Percentiles rank a stretch among this genome's conserved stretches.
These are phyloP conservation scores for Leccinum arenicola DNA, from an alignment of 768 basidiomycete species.

Conservation along the genomic window DNA sequence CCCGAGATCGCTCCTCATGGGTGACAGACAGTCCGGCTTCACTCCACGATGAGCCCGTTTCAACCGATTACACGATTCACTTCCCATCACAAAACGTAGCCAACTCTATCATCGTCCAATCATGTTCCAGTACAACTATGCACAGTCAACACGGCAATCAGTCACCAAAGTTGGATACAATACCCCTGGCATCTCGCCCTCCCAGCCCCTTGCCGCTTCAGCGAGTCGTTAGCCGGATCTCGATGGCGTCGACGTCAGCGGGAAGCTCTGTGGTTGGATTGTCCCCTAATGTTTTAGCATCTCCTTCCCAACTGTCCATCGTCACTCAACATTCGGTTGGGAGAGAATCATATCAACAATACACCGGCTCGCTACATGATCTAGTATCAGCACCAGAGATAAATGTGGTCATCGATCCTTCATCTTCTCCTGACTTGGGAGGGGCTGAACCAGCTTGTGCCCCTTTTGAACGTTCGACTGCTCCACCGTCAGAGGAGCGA, in stretches of 20 bases:
- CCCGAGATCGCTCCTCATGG: slow-evolving; percentile 6
- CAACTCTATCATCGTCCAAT: background rate
- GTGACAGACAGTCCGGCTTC: slow-evolving; percentile 9
- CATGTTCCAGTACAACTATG: background rate
- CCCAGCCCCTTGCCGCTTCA: background rate
- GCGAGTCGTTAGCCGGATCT: background rate
- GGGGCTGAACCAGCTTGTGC: background rate
- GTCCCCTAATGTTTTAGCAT: background rate
- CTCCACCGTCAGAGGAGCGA: background rate
- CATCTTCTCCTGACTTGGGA: background rate
- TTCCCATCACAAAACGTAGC: background rate
- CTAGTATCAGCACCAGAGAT: slow-evolving; percentile 3
- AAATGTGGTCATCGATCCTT: background rate
- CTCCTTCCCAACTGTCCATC: background rate
- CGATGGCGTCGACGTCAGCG: background rate
- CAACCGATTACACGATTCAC: background rate
- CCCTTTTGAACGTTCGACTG: background rate
- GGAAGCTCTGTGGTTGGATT: background rate
- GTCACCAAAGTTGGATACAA: background rate
- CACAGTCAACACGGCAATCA: background rate
- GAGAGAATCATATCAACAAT: slow-evolving; percentile 17
- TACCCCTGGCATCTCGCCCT: background rate
- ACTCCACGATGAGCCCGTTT: slow-evolving; percentile 15
- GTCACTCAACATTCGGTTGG: slow-evolving; percentile 11
- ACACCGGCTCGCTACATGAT: slow-evolving; percentile 13